Percentiles rank a stretch among this genome's conserved stretches.
These are phyloP conservation scores for Clitopilus hobsonii DNA, from an alignment of 768 basidiomycete species.

Conservation along the genomic window DNA sequence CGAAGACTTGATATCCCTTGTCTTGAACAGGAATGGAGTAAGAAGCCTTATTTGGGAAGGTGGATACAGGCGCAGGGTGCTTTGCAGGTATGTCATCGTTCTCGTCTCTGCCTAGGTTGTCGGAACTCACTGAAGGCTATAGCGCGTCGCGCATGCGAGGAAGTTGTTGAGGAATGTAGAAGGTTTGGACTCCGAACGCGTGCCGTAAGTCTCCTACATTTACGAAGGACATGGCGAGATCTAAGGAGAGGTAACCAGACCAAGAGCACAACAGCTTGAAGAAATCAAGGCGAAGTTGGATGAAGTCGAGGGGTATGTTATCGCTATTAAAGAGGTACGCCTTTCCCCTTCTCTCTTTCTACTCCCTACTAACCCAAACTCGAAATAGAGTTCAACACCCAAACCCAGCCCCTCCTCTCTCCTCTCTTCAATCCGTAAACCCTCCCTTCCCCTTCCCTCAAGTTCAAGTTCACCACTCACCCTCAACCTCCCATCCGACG, in stretches of 20 bases:
- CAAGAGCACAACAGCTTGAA: conserved; percentile 36
- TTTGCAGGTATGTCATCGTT: conserved; percentile 43
- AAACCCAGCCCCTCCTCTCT: conserved; percentile 39
- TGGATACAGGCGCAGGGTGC: conserved; percentile 56
- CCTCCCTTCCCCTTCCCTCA: conserved; percentile 16
- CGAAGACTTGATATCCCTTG: conserved; percentile 55
- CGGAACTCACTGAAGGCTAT: background rate
- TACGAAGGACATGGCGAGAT: too few relatives aligned
- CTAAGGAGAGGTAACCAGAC: conserved; percentile 31
- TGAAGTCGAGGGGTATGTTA: conserved; percentile 47
- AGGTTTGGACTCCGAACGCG: conserved; percentile 36
- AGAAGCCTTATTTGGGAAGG: conserved; percentile 19
- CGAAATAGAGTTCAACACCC: conserved; percentile 36
- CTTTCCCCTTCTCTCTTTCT: too few relatives aligned
- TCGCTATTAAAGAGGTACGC: conserved; percentile 49
- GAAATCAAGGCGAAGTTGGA: conserved; percentile 49
- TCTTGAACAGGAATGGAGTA: conserved; percentile 31
- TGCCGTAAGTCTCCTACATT: conserved; percentile 43
- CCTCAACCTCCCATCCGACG: conserved; percentile 9
- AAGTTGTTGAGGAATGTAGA: conserved; percentile 57
- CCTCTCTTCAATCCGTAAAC: conserved; percentile 49
- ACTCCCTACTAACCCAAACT: background rate
- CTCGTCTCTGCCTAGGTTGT: background rate
- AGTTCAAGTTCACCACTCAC: conserved; percentile 15
- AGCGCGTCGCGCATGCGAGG: conserved; percentile 53